Percentiles rank a stretch among this genome's conserved stretches.
These are phyloP conservation scores for Trichomonascus vanleenenianus DNA, from an alignment of 805 yeast species.

Conservation along the genomic window DNA sequence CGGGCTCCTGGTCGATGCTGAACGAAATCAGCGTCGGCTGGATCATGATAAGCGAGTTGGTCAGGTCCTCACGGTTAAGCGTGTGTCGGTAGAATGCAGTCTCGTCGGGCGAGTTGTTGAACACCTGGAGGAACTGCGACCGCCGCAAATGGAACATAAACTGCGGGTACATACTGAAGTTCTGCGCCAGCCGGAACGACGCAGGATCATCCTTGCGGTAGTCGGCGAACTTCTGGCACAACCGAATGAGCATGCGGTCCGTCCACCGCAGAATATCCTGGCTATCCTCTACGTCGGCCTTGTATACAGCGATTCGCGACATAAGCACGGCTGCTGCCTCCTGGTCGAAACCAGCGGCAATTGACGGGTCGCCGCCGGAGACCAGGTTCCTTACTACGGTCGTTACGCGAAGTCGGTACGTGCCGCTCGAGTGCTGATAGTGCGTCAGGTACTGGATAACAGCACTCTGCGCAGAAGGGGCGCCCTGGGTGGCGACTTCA, in stretches of 20 bases:
- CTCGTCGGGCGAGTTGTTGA: constrained; percentile 98
- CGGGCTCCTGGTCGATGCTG: constrained; percentile 74
- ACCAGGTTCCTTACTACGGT: constrained; percentile 55
- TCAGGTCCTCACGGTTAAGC: constrained; percentile 82
- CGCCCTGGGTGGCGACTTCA: constrained; percentile 49
- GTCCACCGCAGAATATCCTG: constrained; percentile 93
- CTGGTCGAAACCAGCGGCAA: constrained; percentile 77
- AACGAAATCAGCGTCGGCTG: constrained; percentile 93
- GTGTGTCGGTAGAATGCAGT: constrained; percentile 95
- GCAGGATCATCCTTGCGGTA: constrained; percentile 78
- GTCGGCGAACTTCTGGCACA: constrained; percentile 91
- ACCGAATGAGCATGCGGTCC: constrained; percentile 80
- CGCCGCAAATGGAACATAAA: constrained; percentile 93
- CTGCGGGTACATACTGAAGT: constrained; percentile 87
- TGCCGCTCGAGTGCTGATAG: constrained; percentile 93
- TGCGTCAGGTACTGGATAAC: constrained; percentile 81
- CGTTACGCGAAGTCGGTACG: constrained; percentile 82
- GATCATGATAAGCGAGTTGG: constrained; percentile 90
- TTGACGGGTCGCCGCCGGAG: constrained; percentile 51
- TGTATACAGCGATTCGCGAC: constrained; percentile 85
- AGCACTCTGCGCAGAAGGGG: constrained; percentile 29
- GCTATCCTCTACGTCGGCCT: constrained; percentile 75
- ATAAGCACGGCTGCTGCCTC: constrained; percentile 95
- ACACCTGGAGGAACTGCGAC: constrained; percentile 90
- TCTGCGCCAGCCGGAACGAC: constrained; percentile 75